Conservation (phyloP, 768 basidiomycete species). For the Hericium coralloides region DNA sequence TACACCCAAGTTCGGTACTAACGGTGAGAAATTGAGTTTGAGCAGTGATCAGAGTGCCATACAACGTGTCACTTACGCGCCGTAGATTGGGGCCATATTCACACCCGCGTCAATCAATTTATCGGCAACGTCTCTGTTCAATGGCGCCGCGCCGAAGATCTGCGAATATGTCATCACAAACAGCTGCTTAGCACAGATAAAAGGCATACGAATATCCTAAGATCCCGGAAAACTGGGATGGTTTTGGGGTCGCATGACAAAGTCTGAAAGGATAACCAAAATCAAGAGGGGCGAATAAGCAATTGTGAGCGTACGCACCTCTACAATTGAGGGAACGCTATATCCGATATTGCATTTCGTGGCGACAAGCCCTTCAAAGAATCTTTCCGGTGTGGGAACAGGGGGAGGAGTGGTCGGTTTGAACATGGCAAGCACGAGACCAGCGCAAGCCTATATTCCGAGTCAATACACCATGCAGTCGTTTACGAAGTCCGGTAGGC, state of each 20-base stretch:
- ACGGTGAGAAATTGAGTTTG: background rate
- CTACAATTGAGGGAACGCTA: slow-evolving; percentile 20
- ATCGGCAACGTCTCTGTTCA: slow-evolving; percentile 27
- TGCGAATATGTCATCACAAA: slow-evolving; percentile 8
- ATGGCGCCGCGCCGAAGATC: slow-evolving; percentile 30
- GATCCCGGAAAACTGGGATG: slow-evolving; percentile 3
- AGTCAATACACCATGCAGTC: background rate
- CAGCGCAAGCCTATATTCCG: slow-evolving; percentile 2
- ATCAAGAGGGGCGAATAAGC: background rate
- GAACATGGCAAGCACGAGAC: slow-evolving; percentile 14
- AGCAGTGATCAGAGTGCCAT: background rate
- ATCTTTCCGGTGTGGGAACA: slow-evolving; percentile 17
- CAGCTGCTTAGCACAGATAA: background rate
- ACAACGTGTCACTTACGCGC: slow-evolving; percentile 20
- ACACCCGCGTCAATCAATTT: slow-evolving; percentile 24
- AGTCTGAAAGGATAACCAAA: slow-evolving; percentile 3
- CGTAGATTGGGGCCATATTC: slow-evolving; percentile 25
- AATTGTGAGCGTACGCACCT: slow-evolving; percentile 11
- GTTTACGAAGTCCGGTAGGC: background rate
- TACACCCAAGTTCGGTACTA: slow-evolving; percentile 16
- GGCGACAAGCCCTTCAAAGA: slow-evolving; percentile 3
- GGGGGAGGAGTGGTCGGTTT: slow-evolving; percentile 15
- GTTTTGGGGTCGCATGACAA: slow-evolving; percentile 12
- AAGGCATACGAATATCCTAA: slow-evolving; percentile 10
- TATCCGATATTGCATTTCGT: slow-evolving; percentile 7